Conservation (phyloP, 768 basidiomycete genomes). For the Lactifluus volemus region DNA sequence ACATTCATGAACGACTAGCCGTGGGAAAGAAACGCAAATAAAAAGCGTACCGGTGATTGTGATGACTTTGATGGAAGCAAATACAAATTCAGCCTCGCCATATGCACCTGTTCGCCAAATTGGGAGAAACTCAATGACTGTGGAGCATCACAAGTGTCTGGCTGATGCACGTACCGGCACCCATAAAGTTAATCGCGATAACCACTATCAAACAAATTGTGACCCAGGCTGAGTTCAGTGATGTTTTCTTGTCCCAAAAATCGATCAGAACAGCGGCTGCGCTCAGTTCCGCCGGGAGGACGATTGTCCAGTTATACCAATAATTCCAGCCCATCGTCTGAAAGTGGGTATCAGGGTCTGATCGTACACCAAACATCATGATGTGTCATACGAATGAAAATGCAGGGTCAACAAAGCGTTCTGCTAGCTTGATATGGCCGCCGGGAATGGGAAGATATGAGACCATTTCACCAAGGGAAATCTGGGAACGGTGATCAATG, state of each 20-base stretch:
- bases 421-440: slow-evolving; percentile 72
- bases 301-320: slow-evolving; percentile 53
- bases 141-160: not conserved
- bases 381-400: slow-evolving; percentile 38
- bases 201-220: slow-evolving; percentile 67
- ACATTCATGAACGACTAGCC: not conserved
- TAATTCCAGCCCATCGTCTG: slow-evolving; percentile 43
- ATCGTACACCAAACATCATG: not conserved
- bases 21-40: slow-evolving; percentile 40
- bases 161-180: slow-evolving; percentile 4
- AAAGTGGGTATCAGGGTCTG: not conserved
- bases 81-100: slow-evolving; percentile 80
- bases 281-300: slow-evolving; percentile 64
- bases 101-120: slow-evolving; percentile 46
- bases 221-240: slow-evolving; percentile 72
- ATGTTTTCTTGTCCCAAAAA: slow-evolving; percentile 52
- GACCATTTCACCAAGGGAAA: slow-evolving; percentile 68
- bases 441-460: slow-evolving; percentile 73
- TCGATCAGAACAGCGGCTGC: slow-evolving; percentile 71
- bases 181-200: slow-evolving; percentile 26
- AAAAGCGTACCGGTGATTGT: slow-evolving; percentile 49
- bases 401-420: slow-evolving; percentile 73
- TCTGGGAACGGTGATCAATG: slow-evolving; percentile 27
- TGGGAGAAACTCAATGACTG: too few relatives aligned
- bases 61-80: slow-evolving; percentile 89